Evolutionary conservation across 148 eudicot species (phyloP).

Genomic region (Rhododendron mucronatum): DNA sequence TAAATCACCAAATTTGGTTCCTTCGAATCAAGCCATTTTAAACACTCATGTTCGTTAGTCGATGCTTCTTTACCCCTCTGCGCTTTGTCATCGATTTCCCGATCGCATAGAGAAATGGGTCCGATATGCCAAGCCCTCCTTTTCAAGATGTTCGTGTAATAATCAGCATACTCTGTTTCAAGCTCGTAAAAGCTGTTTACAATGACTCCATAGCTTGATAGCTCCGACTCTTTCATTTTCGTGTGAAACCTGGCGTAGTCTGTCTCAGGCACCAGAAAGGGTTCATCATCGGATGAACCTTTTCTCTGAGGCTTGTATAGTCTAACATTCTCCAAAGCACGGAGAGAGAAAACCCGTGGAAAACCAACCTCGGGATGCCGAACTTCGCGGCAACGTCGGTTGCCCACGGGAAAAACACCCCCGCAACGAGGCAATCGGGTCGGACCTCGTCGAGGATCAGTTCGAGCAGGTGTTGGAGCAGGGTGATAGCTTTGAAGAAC

Average conservation of each 20-base stretch:
- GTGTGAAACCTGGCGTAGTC: background rate
- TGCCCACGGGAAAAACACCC: background rate
- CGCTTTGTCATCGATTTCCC: slow-evolving; percentile 22
- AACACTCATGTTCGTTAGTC: slow-evolving; percentile 37
- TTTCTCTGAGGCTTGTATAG: slow-evolving; percentile 24
- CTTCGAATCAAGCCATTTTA: slow-evolving; percentile 49
- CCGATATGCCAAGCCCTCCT: slow-evolving; percentile 56
- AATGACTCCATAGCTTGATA: slow-evolving; percentile 41
- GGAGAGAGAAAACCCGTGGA: too few species aligned
- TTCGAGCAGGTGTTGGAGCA: slow-evolving; percentile 13
- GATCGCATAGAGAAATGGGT: slow-evolving; percentile 39
- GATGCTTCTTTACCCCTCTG: slow-evolving; percentile 28
- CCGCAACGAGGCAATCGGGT: slow-evolving; percentile 26
- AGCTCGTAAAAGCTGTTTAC: slow-evolving; percentile 62
- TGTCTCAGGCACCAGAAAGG: slow-evolving; percentile 14
- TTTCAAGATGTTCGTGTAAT: slow-evolving; percentile 33
- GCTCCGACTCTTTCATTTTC: slow-evolving; percentile 22
- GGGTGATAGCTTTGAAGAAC: background rate
- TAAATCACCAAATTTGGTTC: background rate
- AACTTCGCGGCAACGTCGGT: too few species aligned
- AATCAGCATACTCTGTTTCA: slow-evolving; percentile 47
- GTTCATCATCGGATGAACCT: slow-evolving; percentile 37
- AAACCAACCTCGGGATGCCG: too few species aligned
- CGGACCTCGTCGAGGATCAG: background rate
- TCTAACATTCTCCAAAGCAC: too few species aligned